Evolutionary conservation across 2,329 filamentous ascomycete species (phyloP).

Genomic region (Colletotrichum cereale): DNA sequence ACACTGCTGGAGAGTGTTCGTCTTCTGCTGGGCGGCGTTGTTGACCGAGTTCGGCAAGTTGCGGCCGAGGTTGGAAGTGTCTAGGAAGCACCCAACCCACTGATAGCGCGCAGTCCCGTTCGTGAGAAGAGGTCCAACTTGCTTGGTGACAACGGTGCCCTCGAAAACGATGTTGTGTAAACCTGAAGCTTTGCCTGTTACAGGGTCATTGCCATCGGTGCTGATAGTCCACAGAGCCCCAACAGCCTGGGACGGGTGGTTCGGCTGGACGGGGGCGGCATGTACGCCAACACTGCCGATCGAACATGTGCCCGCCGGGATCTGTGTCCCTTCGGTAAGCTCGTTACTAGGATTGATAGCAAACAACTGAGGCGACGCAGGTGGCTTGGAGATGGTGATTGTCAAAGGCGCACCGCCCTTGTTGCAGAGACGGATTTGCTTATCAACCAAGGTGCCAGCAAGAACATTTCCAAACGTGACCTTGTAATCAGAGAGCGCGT

Average conservation of each 20-base stretch:
- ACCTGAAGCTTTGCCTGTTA: slow-evolving; percentile 48
- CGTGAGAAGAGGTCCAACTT: slow-evolving; percentile 52
- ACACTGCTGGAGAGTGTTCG: slow-evolving; percentile 52
- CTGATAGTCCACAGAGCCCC: slow-evolving; percentile 55
- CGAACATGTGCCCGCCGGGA: slow-evolving; percentile 48
- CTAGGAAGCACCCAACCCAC: slow-evolving; percentile 56
- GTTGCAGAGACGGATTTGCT: slow-evolving; percentile 53
- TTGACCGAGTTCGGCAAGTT: slow-evolving; percentile 48
- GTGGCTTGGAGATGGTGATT: slow-evolving; percentile 55
- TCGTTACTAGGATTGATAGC: slow-evolving; percentile 49
- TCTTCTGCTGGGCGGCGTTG: slow-evolving; percentile 41
- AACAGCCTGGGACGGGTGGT: slow-evolving; percentile 47
- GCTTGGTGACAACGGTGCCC: slow-evolving; percentile 49
- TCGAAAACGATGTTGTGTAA: slow-evolving; percentile 51
- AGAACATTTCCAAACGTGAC: slow-evolving; percentile 51
- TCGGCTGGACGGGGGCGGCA: slow-evolving; percentile 47
- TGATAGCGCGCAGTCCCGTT: slow-evolving; percentile 48
- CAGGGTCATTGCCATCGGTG: slow-evolving; percentile 52
- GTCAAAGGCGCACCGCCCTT: slow-evolving; percentile 51
- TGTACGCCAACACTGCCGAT: slow-evolving; percentile 49
- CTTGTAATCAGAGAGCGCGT: slow-evolving; percentile 34
- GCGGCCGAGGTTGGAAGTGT: slow-evolving; percentile 48
- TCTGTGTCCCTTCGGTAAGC: slow-evolving; percentile 51
- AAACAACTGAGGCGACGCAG: slow-evolving; percentile 48
- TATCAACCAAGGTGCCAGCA: slow-evolving; percentile 46